Conservation (phyloP, 345 rosid species). For the Eucalyptus cladocalyx region DNA sequence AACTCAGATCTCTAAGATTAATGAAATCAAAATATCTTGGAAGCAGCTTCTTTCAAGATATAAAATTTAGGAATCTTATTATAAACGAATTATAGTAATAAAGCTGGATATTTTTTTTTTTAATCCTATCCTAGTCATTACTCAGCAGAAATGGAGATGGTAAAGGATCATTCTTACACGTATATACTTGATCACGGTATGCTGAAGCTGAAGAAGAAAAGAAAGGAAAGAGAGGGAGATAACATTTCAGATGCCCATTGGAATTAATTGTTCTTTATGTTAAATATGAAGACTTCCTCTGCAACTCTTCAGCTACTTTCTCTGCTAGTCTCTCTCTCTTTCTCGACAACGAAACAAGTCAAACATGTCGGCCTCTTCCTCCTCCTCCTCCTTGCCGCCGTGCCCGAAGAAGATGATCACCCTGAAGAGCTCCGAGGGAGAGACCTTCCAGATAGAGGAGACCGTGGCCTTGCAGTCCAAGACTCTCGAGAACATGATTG, state of each 20-base stretch:
- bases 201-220: background rate
- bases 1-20: too few relatives aligned
- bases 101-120: too few relatives aligned
- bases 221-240: background rate
- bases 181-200: background rate
- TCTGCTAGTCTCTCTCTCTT: background rate
- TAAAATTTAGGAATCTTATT: too few relatives aligned
- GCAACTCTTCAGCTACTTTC: background rate
- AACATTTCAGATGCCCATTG: background rate
- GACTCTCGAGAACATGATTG: background rate
- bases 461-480: background rate
- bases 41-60: background rate
- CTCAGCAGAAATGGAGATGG: too few relatives aligned
- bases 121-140: too few relatives aligned
- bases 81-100: too few relatives aligned
- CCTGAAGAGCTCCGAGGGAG: background rate
- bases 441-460: background rate
- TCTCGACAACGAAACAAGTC: background rate
- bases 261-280: background rate
- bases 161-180: too few relatives aligned
- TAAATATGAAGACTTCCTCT: background rate
- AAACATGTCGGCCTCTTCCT: background rate
- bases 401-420: background rate
- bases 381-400: background rate
- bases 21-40: too few relatives aligned